These are phyloP conservation scores for Cercospora sojina DNA, from an alignment of 2,329 filamentous ascomycete species.

Conservation along the genomic window DNA sequence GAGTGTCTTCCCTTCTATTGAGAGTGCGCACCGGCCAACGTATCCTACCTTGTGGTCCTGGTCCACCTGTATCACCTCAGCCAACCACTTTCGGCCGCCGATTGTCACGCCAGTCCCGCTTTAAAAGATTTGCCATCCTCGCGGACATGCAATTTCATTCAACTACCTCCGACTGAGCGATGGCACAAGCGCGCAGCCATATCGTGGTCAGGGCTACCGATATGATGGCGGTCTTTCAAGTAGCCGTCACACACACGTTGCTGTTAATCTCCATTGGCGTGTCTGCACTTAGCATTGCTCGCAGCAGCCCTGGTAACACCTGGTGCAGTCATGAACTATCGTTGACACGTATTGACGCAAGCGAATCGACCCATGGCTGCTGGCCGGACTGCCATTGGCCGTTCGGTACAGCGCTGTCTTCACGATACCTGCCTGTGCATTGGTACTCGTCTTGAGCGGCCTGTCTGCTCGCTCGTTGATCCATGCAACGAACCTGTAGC, in stretches of 20 bases:
- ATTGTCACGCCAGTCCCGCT: not conserved
- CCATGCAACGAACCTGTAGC: not conserved
- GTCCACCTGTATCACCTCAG: constrained; percentile 7
- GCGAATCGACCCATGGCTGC: not conserved
- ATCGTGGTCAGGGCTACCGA: not conserved
- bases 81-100: constrained; percentile 5
- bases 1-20: not conserved
- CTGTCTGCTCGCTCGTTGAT: not conserved
- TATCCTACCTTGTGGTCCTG: not conserved
- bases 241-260: not conserved
- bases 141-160: not conserved
- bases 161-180: not conserved
- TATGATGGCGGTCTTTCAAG: not conserved
- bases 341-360: not conserved
- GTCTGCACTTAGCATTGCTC: not conserved
- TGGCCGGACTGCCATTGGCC: not conserved
- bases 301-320: not conserved
- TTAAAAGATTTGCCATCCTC: not conserved
- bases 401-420: not conserved
- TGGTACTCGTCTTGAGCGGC: not conserved
- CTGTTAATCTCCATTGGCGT: not conserved
- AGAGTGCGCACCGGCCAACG: not conserved
- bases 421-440: not conserved
- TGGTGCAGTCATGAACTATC: not conserved
- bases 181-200: not conserved